A percentile compares a stretch with the other conserved stretches of the same genome.
phyloP scores from a whole-genome alignment of 768 basidiomycete genomes.

The Boletus pseudopeckii region DNA sequence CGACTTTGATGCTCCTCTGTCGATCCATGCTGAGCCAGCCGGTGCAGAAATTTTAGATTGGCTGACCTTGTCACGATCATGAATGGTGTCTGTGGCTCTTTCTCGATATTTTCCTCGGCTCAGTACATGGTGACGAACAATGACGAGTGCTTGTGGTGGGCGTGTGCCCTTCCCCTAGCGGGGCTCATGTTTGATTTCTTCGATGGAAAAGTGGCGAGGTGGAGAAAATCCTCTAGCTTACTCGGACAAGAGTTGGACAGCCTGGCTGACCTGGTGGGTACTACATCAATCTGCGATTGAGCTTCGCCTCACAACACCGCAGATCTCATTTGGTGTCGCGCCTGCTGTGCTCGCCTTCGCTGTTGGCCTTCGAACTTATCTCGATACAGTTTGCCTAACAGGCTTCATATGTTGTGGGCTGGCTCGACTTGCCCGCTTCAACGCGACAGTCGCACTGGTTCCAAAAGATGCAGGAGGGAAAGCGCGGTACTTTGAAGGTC shows the following conservation, averaged over 20 bases:
- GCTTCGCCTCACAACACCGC: constrained; percentile 5
- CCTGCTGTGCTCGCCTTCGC: constrained; percentile 91
- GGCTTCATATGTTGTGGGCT: constrained; percentile 95
- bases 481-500: constrained; percentile 92
- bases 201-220: constrained; percentile 96
- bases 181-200: constrained; percentile 98
- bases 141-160: constrained; percentile 76
- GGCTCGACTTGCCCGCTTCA: constrained; percentile 95
- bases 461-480: constrained; percentile 88
- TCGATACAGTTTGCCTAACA: constrained; percentile 84
- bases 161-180: constrained; percentile 83
- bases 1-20: constrained; percentile 1
- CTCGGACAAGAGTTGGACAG: constrained; percentile 97
- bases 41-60: constrained; percentile 86
- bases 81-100: constrained; percentile 97
- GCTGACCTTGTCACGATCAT: constrained; percentile 98
- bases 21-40: constrained; percentile 17
- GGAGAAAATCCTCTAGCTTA: constrained; percentile 94
- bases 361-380: constrained; percentile 85
- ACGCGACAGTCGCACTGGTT: constrained; percentile 92
- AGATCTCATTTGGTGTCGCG: constrained; percentile 98
- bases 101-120: constrained; percentile 92
- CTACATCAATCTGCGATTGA: neutral
- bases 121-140: constrained; percentile 82
- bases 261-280: constrained; percentile 82